A percentile compares a stretch with the other conserved stretches of the same genome.
These are phyloP conservation scores for Saccharum spontaneum DNA, from an alignment of 176 grass and related monocot genomes.

Conservation along the genomic window DNA sequence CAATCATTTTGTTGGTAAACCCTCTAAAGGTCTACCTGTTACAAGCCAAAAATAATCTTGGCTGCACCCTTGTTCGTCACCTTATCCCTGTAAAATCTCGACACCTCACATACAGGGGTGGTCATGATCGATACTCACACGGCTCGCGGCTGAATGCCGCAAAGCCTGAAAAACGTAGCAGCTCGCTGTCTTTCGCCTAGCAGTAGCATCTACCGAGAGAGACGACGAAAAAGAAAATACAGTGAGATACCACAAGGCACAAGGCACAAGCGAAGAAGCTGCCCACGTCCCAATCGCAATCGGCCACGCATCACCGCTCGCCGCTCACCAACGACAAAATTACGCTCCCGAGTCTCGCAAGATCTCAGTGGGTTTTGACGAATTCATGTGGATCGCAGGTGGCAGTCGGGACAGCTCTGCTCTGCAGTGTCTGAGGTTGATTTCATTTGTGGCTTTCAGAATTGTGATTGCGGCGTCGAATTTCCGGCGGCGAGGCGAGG, in stretches of 20 bases:
- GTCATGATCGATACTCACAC: neutral
- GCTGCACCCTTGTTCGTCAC: neutral
- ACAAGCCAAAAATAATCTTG: slow-evolving; percentile 10
- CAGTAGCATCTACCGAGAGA: neutral
- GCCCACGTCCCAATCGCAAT: neutral
- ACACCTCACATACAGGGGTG: neutral
- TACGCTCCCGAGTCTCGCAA: neutral
- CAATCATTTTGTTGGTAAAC: slow-evolving; percentile 25
- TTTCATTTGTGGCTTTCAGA: neutral
- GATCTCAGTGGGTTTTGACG: slow-evolving; percentile 28
- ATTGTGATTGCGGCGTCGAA: neutral
- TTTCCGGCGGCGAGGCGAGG: neutral
- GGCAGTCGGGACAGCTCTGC: neutral
- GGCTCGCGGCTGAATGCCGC: neutral
- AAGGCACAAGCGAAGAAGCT: neutral
- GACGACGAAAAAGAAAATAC: neutral
- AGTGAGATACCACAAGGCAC: neutral
- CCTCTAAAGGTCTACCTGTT: neutral
- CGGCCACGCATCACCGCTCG: neutral
- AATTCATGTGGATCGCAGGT: slow-evolving; percentile 1
- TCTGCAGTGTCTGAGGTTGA: neutral
- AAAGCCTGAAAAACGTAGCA: neutral
- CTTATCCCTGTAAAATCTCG: slow-evolving; percentile 5
- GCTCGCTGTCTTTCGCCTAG: slow-evolving; percentile 10
- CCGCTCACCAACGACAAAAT: neutral